These are phyloP conservation scores for Exophiala lecanii-corni DNA, from an alignment of 2,329 filamentous ascomycete species.

Conservation along the genomic window DNA sequence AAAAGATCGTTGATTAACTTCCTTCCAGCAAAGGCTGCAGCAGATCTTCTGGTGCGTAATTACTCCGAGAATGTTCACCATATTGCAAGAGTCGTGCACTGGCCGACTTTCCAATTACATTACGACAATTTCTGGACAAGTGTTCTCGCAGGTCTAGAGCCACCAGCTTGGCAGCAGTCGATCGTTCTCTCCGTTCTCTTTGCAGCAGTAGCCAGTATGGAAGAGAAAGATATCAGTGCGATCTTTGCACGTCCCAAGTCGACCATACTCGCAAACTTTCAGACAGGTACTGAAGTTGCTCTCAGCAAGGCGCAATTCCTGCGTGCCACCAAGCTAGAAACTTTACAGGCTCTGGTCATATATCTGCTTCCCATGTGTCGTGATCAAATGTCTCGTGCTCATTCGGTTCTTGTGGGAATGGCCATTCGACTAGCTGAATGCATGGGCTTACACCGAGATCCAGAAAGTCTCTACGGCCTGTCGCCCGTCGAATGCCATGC, in stretches of 20 bases:
- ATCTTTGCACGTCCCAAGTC: conserved; percentile 55
- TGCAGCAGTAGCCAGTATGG: conserved; percentile 63
- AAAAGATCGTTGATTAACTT: conserved; percentile 54
- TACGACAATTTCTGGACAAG: conserved; percentile 64
- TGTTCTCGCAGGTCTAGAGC: conserved; percentile 56
- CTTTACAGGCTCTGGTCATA: conserved; percentile 71
- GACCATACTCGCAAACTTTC: conserved; percentile 58
- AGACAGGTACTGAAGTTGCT: conserved; percentile 62
- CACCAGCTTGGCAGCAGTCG: conserved; percentile 60
- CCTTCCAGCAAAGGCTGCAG: conserved; percentile 54
- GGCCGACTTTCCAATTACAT: conserved; percentile 60
- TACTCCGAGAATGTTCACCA: conserved; percentile 67
- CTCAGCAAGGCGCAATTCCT: conserved; percentile 67
- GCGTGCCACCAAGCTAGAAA: conserved; percentile 67
- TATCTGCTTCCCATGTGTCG: conserved; percentile 64
- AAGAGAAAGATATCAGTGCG: conserved; percentile 47
- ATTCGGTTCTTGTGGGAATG: conserved; percentile 67
- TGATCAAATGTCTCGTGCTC: conserved; percentile 66
- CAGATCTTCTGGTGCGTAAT: conserved; percentile 60
- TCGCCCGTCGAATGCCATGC: conserved; percentile 66
- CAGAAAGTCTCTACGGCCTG: conserved; percentile 57
- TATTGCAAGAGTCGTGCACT: conserved; percentile 63
- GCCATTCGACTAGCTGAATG: conserved; percentile 71
- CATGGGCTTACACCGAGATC: conserved; percentile 71
- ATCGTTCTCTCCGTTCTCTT: conserved; percentile 67